A percentile compares a stretch with the other conserved stretches of the same genome.
Evolutionary conservation across 2,329 filamentous ascomycete species (phyloP).

Genomic region (Leptoxyphium fumago): DNA sequence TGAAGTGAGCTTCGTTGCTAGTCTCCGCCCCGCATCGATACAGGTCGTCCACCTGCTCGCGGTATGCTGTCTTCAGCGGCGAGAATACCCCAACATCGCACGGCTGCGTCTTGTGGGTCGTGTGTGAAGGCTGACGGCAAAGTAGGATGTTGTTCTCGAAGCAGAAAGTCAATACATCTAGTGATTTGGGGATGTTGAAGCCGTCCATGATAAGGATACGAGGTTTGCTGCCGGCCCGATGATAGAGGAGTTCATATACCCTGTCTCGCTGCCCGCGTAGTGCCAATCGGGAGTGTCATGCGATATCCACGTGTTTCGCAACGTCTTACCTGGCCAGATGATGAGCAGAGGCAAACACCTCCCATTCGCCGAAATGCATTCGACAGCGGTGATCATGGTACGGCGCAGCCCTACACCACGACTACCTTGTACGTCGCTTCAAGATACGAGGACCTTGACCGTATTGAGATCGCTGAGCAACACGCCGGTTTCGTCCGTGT

Average conservation of each 20-base stretch:
- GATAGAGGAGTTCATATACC: too few relatives aligned
- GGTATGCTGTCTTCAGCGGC: constrained; percentile 6
- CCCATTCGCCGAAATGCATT: too few relatives aligned
- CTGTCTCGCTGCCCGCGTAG: too few relatives aligned
- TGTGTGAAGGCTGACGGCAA: constrained; percentile 15
- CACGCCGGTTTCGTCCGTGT: constrained; percentile 24
- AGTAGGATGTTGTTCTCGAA: constrained; percentile 19
- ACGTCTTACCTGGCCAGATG: too few relatives aligned
- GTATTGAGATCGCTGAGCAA: constrained; percentile 15
- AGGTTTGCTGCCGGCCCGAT: constrained; percentile 1
- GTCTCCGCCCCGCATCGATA: constrained; percentile 3
- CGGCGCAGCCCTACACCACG: constrained; percentile 15
- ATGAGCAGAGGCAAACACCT: too few relatives aligned
- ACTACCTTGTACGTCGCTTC: constrained; percentile 11
- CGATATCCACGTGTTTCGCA: too few relatives aligned
- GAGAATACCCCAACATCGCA: constrained; percentile 8
- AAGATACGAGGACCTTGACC: constrained; percentile 20
- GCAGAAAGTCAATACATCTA: constrained; percentile 8
- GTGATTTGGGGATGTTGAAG: neutral
- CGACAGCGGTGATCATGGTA: constrained; percentile 9
- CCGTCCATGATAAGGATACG: neutral
- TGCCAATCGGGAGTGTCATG: too few relatives aligned
- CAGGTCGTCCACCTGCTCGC: constrained; percentile 5
- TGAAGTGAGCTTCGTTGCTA: constrained; percentile 7
- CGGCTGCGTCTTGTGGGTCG: constrained; percentile 14